phyloP scores from a whole-genome alignment of 2,329 filamentous ascomycete species.

The Ophiocordyceps camponoti-leonardi region DNA sequence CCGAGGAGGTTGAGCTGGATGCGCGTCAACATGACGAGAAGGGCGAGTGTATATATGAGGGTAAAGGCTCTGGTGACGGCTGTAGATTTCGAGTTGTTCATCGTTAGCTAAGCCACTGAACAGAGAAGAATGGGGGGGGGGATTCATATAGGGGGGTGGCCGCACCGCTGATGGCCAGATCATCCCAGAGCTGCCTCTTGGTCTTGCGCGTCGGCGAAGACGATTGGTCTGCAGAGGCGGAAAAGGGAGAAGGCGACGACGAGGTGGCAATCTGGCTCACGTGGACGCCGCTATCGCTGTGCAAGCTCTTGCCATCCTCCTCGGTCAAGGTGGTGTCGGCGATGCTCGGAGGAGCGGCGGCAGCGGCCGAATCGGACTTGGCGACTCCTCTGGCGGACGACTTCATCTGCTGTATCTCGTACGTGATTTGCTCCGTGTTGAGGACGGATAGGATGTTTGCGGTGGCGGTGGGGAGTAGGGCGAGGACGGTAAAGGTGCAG shows the following conservation, averaged over 20 bases:
- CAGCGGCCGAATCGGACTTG: conserved; percentile 32
- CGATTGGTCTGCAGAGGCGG: conserved; percentile 13
- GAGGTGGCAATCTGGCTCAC: conserved; percentile 50
- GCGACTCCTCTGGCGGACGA: conserved; percentile 41
- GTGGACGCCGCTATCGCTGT: conserved; percentile 70
- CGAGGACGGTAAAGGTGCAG: conserved; percentile 95
- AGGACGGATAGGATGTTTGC: conserved; percentile 76
- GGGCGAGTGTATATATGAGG: conserved; percentile 74
- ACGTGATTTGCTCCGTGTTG: conserved; percentile 81
- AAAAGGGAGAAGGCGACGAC: conserved; percentile 29
- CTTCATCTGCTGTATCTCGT: conserved; percentile 90
- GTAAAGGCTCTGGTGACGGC: conserved; percentile 85
- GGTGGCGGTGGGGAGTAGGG: conserved; percentile 78
- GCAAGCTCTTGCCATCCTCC: conserved; percentile 65
- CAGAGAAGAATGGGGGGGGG: not conserved
- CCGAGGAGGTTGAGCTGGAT: conserved; percentile 96
- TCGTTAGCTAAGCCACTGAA: too few species aligned
- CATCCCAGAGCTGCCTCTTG: conserved; percentile 93
- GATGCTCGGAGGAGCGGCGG: conserved; percentile 36
- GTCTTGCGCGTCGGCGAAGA: conserved; percentile 37
- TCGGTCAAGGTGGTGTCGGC: conserved; percentile 60
- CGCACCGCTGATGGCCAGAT: conserved; percentile 88
- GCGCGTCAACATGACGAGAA: conserved; percentile 81
- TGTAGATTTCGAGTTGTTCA: too few species aligned
- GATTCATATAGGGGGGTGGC: too few species aligned